Evolutionary conservation across 2,329 filamentous ascomycete genomes (phyloP).

Genomic region (Lasiodiplodia theobromae): DNA sequence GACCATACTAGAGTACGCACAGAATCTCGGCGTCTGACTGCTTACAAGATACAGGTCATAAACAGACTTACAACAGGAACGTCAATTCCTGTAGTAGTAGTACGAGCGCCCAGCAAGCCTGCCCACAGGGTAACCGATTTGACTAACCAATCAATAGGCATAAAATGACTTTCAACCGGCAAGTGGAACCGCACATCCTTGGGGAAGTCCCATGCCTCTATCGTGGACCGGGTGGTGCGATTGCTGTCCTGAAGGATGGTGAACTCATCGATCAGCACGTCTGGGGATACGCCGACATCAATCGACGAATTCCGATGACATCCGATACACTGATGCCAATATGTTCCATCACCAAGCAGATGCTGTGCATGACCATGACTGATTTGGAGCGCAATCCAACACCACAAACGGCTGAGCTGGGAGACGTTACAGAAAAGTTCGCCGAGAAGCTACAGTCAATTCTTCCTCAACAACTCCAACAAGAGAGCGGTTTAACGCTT

Average conservation of each 20-base stretch:
- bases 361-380: constrained; percentile 49
- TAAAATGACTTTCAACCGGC: too few species aligned
- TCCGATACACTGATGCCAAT: constrained; percentile 51
- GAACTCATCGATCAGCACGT: constrained; percentile 47
- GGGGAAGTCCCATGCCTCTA: neutral
- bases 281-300: constrained; percentile 55
- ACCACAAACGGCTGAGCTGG: neutral
- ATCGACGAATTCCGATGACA: constrained; percentile 47
- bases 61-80: too few species aligned
- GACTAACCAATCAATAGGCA: too few species aligned
- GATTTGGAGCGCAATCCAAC: constrained; percentile 42
- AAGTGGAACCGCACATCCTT: too few species aligned
- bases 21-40: too few species aligned
- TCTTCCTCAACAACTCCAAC: neutral
- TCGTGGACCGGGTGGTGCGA: constrained; percentile 52
- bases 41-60: too few species aligned
- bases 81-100: too few species aligned
- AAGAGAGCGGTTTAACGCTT: neutral
- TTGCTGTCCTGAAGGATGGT: constrained; percentile 54
- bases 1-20: too few species aligned
- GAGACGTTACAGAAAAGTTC: neutral
- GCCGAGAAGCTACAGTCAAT: neutral
- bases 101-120: too few species aligned
- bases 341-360: constrained; percentile 58
- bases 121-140: too few species aligned